Evolutionary conservation across 1,139 yeast genomes (phyloP), one percentile per base, ranked within the genome.

Genomic region (Blastobotrys malaysiensis): DNA sequence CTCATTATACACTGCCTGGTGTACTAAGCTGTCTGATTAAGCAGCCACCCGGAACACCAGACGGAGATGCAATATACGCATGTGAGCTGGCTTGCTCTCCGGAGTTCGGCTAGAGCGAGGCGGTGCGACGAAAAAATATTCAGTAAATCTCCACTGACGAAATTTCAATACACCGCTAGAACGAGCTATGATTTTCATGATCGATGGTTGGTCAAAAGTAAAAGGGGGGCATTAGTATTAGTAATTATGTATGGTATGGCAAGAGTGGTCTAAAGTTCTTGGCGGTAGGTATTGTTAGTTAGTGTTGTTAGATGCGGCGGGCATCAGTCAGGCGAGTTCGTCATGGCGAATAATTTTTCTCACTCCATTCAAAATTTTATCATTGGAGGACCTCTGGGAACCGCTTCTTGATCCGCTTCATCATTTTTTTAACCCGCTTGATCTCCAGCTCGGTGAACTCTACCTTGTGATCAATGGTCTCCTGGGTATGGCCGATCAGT

Each of bases 371-470:
- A n/a, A n/a, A n/a, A 36, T 5, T n/a, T 36, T 36, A 16, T n/a
- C 43, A 5, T 14, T 22, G 11, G 20, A 46, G 36, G 16, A 24
- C 20, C 39, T 22, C 24, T 20, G 52, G 52, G 26, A 16, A 45
- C 26, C 31, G 27, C 18, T 36, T 19, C 36, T 53, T 44, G 24
- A 52, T 49, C 19, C 36, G 4, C 24, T 48, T 24, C 52, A 51
- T 49, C 24, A 27, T 46, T 45, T 46, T 46, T 48, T 46, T 47
- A 43, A 48, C 51, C 31, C 78, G 77, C 1, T 67, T 65, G 3
- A 77, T 65, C 60, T 87, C 90, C 51, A 80, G 71, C 45, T 71
- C 72, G 26, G 73, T 64, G 5, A 69, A 57, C 9, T 77, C 80
- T 6, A 49, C 70, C 60, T 72, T 66, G 43, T 74, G 69, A 45